Evolutionary conservation across 495 filamentous ascomycete species (phyloP), one percentile per base, ranked within the genome.

Genomic region (Aspergillus saccharolyticus): DNA sequence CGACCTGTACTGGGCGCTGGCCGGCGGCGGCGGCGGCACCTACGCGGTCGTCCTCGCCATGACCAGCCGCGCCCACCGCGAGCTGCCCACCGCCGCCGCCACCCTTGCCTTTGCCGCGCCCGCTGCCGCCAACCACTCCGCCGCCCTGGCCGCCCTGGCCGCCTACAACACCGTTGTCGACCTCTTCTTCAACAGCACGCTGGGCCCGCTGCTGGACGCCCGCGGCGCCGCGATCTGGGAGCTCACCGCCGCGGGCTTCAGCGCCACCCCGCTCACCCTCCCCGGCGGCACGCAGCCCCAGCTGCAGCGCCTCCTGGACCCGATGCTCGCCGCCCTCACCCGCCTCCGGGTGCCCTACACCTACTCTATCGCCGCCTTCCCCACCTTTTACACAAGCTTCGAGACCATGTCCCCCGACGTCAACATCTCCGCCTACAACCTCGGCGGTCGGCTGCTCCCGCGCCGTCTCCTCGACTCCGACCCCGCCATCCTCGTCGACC

Each of bases 1-100:
- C 0, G 86, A 89, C 63, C 62, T 89, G 7, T 89, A 84, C 66
- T 89, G 83, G 85, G 86, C 86, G 9, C 73, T 88, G 42, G 74
- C 80, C 33, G 86, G 85, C 1, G 85, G 85, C 16, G 86, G 85
- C 16, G 83, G 78, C 20, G 82, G 82, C 17, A 86, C 83, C 9
- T 88, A 84, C 45, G 85, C 81, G 3, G 74, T 87, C 30, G 73
- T 87, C n/a, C 79, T 74, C 48, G 81, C 78, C 1, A 71, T 81
- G 51, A 88, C 83, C n/a, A n/a, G n/a, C n/a, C n/a, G n/a, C n/a
- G n/a, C n/a, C n/a, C n/a, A n/a, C n/a, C n/a, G n/a, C n/a, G n/a
- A n/a, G n/a, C n/a, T n/a, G n/a, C n/a, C n/a, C n/a, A n/a, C n/a
- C n/a, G n/a, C n/a, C n/a, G n/a, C n/a, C n/a, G n/a, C n/a, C n/a